These are phyloP conservation scores for Penicillium sclerotiorum DNA, from an alignment of 2,329 filamentous ascomycete genomes.

Conservation along the genomic window DNA sequence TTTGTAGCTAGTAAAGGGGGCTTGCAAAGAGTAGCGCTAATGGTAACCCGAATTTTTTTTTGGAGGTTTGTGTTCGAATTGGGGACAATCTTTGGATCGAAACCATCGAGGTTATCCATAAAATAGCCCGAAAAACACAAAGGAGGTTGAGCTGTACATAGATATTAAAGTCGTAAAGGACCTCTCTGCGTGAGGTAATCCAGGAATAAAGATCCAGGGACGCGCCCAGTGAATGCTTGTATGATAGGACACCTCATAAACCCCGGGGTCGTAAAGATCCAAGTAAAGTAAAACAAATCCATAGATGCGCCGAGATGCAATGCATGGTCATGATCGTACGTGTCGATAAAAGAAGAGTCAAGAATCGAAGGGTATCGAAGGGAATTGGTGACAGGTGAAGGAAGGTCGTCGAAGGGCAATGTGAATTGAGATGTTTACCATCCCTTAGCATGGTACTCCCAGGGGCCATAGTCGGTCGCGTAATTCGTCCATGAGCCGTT, in stretches of 20 bases:
- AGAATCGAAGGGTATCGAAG: slow-evolving; percentile 10
- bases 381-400: neutral
- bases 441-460: slow-evolving; percentile 81
- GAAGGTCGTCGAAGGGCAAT: neutral
- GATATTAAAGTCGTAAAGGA: slow-evolving; percentile 32
- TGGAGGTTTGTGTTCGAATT: slow-evolving; percentile 15
- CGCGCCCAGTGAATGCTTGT: slow-evolving; percentile 36
- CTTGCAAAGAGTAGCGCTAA: slow-evolving; percentile 21
- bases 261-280: slow-evolving; percentile 18
- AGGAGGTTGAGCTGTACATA: slow-evolving; percentile 35
- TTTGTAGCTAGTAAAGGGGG: slow-evolving; percentile 13
- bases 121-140: slow-evolving; percentile 14
- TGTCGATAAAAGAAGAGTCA: slow-evolving; percentile 25
- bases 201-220: slow-evolving; percentile 27
- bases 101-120: slow-evolving; percentile 11
- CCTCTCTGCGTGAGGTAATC: slow-evolving; percentile 7
- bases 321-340: slow-evolving; percentile 42
- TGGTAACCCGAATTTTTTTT: slow-evolving; percentile 21
- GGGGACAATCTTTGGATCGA: slow-evolving; percentile 2
- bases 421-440: slow-evolving; percentile 64
- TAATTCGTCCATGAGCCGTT: slow-evolving; percentile 82
- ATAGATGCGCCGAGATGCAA: slow-evolving; percentile 43
- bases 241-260: slow-evolving; percentile 17
- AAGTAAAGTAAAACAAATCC: slow-evolving; percentile 29
- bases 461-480: slow-evolving; percentile 73